Base-by-base conservation (phyloP, 2,329 filamentous ascomycete species). In the Cordyceps pruinosa region DNA sequence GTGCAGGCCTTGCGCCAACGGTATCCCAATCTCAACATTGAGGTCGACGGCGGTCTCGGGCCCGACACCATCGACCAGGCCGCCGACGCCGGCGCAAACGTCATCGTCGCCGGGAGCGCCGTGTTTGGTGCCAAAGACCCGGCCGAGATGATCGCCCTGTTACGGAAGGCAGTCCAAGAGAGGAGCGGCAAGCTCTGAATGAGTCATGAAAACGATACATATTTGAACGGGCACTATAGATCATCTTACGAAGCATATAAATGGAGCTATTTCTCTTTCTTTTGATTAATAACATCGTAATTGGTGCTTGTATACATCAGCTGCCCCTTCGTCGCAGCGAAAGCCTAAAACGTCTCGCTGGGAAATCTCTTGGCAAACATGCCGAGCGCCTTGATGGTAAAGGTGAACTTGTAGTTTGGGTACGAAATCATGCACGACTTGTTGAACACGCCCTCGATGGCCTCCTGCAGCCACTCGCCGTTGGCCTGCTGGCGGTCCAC, bases 381-480 rank as follows among this genome's bases (percentile, higher is more conserved):
- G 5, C 94, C 94, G 62, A 99, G 72, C 2, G 94, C 94, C 75
- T 95, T 96, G 69, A 97, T 88, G 1, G 93, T 86, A 73, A 97
- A 99, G 58, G 88, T 89, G 70, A 96, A 94, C 77, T 97, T 99
- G 79, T 99, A 99, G 77, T 99, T 99, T 44, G 93, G 93, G 68
- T 99, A 99, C 1, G 90, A 94, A 63, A 99, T 99, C 90, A 97
- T 97, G 78, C 93, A 97, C 66, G 87, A 94, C 77, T 97, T 96
- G 75, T 99, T 99, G 75, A 99, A 99, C 12, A 99, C 94, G 2
- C 94, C 94, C 71, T 99, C 94, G 65, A 99, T 97, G 1, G 88
- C 87, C 72, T 97, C 94, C 69, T 97, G 92, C 63, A 89, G 70
- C 94, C 94, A 99, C 75, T 97, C 92, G 34, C 94, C 94, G 67